Base-by-base conservation (phyloP, 2,329 filamentous ascomycete genomes). In the Diaporthe citriasiana region DNA sequence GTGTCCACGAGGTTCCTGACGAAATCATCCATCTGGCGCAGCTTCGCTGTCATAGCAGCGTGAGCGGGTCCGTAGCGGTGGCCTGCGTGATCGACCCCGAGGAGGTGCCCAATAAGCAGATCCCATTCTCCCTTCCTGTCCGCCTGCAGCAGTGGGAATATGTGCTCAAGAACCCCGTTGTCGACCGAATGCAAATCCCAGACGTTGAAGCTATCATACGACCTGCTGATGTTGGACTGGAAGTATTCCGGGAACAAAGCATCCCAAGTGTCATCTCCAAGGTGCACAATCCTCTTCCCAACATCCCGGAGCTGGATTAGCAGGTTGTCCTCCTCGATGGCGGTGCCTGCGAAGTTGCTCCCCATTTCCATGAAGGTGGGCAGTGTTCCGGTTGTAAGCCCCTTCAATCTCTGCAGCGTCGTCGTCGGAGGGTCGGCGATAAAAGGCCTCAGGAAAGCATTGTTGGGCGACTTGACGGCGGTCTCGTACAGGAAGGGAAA, bases 181-280 rank as follows among this genome's bases (percentile, higher is more conserved):
- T 99, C 97, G 3, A 99, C 94, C 0, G 97, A 98, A 82, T 98
- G 95, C 79, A 99, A 84, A 82, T 99, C 97, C 95, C 95, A 98
- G 9, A 98, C 97, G 80, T 98, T 98, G 85, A 99, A 97, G 76
- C 96, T 98, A 82, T 98, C 96, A 82, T 98, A 99, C 0, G 97
- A 91, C 78, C 89, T 91, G 78, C 95, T 98, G 73, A 98, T 90
- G 73, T 96, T 93, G 12, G 92, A 86, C 82, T 98, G 93, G 79
- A 99, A 99, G 82, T 97, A 95, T n/a, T 89, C 94, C 0, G 97
- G 97, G 81, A 98, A 99, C 22, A 99, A 86, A 56, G 94, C 89
- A 77, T 95, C 94, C 97, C 97, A 99, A 6, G 97, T 99, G 83
- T 99, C 96, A 82, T 99, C 97, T n/a, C 97, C 97, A 50, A 99